Conservation (phyloP, 805 yeast genomes). For the Candida gorgasii region DNA sequence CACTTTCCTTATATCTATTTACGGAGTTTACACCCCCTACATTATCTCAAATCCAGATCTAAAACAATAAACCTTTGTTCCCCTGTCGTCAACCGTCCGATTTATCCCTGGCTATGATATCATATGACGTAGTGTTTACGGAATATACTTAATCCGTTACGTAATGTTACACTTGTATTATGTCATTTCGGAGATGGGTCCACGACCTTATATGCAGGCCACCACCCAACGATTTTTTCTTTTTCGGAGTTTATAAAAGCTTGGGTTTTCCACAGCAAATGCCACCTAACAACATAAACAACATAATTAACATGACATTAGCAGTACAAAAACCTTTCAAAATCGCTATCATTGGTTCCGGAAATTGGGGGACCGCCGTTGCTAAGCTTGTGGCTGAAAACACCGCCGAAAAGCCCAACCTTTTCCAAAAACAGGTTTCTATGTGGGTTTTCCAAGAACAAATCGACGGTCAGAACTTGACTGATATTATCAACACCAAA, state of each 20-base stretch:
- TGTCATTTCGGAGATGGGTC: conserved; percentile 7
- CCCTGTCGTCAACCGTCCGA: neutral
- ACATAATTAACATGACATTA: conserved; percentile 1
- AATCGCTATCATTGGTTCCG: conserved; percentile 83
- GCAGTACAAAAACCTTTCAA: conserved; percentile 30
- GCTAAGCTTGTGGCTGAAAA: conserved; percentile 95
- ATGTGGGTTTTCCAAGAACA: conserved; percentile 98
- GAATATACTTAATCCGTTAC: conserved; percentile 7
- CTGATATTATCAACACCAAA: conserved; percentile 84
- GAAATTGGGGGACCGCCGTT: conserved; percentile 98
- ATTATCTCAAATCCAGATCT: too few species aligned
- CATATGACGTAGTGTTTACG: conserved; percentile 2
- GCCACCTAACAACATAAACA: too few species aligned
- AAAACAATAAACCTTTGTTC: too few species aligned
- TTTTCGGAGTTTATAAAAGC: too few species aligned
- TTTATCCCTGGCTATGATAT: neutral
- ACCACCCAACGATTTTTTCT: conserved; percentile 2
- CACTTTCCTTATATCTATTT: too few species aligned
- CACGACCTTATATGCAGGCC: conserved; percentile 1
- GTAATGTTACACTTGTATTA: conserved; percentile 1
- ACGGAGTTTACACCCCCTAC: too few species aligned
- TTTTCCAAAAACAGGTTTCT: conserved; percentile 72
- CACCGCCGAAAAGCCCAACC: conserved; percentile 64
- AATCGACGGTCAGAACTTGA: conserved; percentile 73
- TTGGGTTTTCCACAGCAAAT: too few species aligned